Evolutionary conservation across 306 rosid genomes (phyloP).

Genomic region (Senna siamea): DNA sequence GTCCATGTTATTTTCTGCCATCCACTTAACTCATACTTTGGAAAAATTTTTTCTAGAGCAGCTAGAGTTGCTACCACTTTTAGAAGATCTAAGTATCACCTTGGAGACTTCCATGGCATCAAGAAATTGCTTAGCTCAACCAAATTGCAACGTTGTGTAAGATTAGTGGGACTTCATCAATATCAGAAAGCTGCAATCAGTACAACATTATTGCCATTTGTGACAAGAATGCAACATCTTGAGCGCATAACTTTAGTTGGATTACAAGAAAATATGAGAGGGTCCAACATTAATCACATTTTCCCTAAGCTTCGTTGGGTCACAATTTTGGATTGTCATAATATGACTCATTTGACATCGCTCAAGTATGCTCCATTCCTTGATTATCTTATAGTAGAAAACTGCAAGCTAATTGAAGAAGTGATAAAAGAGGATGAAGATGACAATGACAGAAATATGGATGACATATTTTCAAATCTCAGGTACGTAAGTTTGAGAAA

Average conservation of each 20-base stretch:
- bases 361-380: slow-evolving; percentile 26
- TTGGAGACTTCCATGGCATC: neutral
- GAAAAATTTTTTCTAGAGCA: neutral
- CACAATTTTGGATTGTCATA: rapidly evolving
- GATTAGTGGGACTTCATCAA: neutral
- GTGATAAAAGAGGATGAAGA: slow-evolving; percentile 23
- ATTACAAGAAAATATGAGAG: neutral
- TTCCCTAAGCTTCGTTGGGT: neutral
- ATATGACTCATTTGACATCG: slow-evolving; percentile 37
- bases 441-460: neutral
- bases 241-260: neutral
- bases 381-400: rapidly evolving
- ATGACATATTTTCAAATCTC: slow-evolving; percentile 22
- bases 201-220: neutral
- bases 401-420: neutral
- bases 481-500: rapidly evolving
- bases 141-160: neutral
- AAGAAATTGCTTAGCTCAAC: neutral
- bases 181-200: neutral
- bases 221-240: neutral
- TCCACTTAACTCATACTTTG: neutral
- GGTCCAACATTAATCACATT: neutral
- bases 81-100: neutral
- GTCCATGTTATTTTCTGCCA: neutral
- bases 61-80: neutral